Percentiles rank a stretch among this genome's conserved stretches.
phyloP scores from a whole-genome alignment of 441 rosid species.

The Populus hybrid region DNA sequence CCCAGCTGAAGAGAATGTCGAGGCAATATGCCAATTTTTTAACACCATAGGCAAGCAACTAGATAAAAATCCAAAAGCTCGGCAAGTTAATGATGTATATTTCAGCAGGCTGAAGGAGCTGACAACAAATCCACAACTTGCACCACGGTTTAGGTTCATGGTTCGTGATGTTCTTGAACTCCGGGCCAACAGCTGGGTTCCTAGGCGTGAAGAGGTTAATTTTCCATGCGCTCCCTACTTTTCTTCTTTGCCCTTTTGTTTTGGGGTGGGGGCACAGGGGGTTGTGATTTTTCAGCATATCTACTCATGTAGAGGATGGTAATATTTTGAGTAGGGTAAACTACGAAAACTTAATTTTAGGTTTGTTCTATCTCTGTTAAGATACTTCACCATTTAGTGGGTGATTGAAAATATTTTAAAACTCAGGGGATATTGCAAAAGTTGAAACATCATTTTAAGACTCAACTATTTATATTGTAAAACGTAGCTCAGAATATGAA shows the following conservation, averaged over 20 bases:
- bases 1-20: constrained; percentile 74
- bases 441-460: neutral
- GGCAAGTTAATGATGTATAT: constrained; percentile 55
- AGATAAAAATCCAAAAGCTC: constrained; percentile 52
- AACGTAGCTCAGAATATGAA: neutral
- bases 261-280: neutral
- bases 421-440: too few species aligned
- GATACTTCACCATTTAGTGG: too few species aligned
- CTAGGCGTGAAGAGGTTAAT: constrained; percentile 75
- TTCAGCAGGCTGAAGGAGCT: constrained; percentile 54
- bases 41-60: constrained; percentile 73
- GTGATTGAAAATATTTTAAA: too few species aligned
- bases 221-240: neutral
- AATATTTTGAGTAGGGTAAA: neutral
- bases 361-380: neutral
- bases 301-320: neutral
- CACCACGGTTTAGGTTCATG: constrained; percentile 64
- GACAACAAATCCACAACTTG: constrained; percentile 49
- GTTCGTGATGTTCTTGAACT: constrained; percentile 62
- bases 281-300: neutral
- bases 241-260: neutral
- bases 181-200: constrained; percentile 66
- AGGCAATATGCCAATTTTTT: constrained; percentile 73
- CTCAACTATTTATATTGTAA: neutral
- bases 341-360: neutral